These are phyloP conservation scores for Hordeum vulgare DNA, from an alignment of 176 grass and related monocot species.

Conservation along the genomic window DNA sequence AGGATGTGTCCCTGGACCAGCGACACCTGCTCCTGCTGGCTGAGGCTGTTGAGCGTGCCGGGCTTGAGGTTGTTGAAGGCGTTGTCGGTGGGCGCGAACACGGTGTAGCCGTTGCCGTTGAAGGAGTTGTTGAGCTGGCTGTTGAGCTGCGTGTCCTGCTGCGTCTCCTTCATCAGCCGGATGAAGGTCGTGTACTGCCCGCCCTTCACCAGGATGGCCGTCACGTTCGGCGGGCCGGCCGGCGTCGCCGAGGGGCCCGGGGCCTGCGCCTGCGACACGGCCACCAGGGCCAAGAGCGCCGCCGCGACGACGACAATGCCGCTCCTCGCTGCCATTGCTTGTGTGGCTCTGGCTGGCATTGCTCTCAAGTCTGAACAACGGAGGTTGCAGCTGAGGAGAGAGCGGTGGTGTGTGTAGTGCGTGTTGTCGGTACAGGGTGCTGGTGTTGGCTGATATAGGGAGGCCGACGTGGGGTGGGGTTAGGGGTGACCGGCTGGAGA, in stretches of 20 bases:
- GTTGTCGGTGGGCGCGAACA: slow-evolving; percentile 93
- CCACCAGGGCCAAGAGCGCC: not conserved
- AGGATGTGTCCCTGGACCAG: slow-evolving; percentile 85
- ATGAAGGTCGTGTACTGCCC: slow-evolving; percentile 71
- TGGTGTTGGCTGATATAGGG: slow-evolving; percentile 28
- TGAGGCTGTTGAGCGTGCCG: slow-evolving; percentile 73
- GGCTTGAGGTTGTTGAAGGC: slow-evolving; percentile 82
- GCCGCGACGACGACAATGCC: slow-evolving; percentile 9
- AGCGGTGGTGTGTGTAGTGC: not conserved
- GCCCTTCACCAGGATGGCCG: slow-evolving; percentile 58
- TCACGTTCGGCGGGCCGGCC: slow-evolving; percentile 47
- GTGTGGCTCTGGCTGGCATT: not conserved
- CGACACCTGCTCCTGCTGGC: slow-evolving; percentile 70
- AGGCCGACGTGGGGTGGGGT: not conserved
- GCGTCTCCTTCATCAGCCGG: slow-evolving; percentile 68
- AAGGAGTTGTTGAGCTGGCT: slow-evolving; percentile 84
- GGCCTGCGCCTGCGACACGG: slow-evolving; percentile 4
- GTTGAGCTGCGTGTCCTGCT: slow-evolving; percentile 62
- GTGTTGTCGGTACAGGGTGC: not conserved
- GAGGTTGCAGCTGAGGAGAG: not conserved
- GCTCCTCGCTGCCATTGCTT: slow-evolving; percentile 17
- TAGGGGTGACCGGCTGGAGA: slow-evolving; percentile 24
- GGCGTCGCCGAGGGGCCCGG: not conserved
- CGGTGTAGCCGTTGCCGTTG: slow-evolving; percentile 58
- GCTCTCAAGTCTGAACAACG: not conserved